Base-by-base conservation (phyloP, 331 rosid species). In the Stylosanthes scabra region DNA sequence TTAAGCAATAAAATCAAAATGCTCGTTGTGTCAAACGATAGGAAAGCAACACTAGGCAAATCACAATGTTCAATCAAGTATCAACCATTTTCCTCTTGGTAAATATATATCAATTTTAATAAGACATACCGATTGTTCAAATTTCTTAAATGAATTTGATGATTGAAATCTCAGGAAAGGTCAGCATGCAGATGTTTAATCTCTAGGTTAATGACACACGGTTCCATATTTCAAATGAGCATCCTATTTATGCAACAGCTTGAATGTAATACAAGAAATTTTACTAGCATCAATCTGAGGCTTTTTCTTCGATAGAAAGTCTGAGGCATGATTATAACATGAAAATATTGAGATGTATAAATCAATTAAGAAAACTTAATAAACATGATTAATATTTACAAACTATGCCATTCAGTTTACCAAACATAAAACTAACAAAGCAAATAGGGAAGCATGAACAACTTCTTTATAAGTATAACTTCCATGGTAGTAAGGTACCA, bases 31-130 rank as follows among this genome's bases (percentile, higher is more conserved):
- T 63, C 42, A 16, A 57, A 14, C 14, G 31, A 58, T 28, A 69
- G 4, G 51, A 41, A n/a, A n/a, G n/a, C n/a, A n/a, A n/a, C n/a
- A n/a, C 37, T 31, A 46, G 20, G 31, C 39, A 14, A 8, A n/a
- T 51, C 44, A 42, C 42, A 20, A 77, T 62, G 59, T 54, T 14
- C 52, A 15, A 15, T 54, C 52, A 63, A 51, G n/a, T n/a, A n/a
- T n/a, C n/a, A n/a, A n/a, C 66, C 1, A 28, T 49, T 49, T 50
- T 25, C 8, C 59, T 14, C 14, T 29, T 29, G 15, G 45, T 37
- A 28, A 42, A 72, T 34, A 57, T 27, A 57, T 56, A 49, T 13
- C 12, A 11, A 11, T 49, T 49, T 12, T 12, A 49, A 49, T 9
- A 1, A 8, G 13, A 52, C 71, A 25, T 15, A 60, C 12, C 11